Conservation (phyloP, 345 rosid species). For the Murraya paniculata region DNA sequence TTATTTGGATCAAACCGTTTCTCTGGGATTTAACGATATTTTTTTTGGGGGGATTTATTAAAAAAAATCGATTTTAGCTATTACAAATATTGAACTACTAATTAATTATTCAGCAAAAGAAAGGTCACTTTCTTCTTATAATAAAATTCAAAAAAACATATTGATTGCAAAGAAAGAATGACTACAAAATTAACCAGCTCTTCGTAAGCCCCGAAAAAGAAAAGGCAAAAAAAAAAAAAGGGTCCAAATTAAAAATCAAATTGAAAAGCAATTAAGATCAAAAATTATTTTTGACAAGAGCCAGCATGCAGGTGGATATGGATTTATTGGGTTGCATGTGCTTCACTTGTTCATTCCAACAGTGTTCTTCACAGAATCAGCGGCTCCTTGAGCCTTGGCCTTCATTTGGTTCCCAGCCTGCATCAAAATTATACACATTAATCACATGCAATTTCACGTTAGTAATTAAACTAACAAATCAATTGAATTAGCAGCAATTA, state of each 20-base stretch:
- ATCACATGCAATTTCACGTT: background rate
- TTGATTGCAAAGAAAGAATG: background rate
- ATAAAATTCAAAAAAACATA: too few species aligned
- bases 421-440: background rate
- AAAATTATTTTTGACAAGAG: background rate
- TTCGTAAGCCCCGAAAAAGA: too few species aligned
- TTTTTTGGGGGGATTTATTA: too few species aligned
- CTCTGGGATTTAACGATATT: too few species aligned
- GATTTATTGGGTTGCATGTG: too few species aligned
- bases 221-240: too few species aligned
- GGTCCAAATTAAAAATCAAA: too few species aligned
- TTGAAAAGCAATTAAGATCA: too few species aligned
- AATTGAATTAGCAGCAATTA: background rate
- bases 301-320: background rate
- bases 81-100: background rate
- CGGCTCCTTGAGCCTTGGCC: slow-evolving; percentile 34
- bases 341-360: slow-evolving; percentile 31
- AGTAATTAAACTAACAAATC: background rate
- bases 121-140: background rate
- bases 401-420: slow-evolving; percentile 36
- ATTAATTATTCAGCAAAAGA: background rate
- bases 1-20: too few species aligned
- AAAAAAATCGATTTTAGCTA: too few species aligned
- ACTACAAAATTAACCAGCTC: too few species aligned
- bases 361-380: slow-evolving; percentile 30